Percentiles rank a stretch among this genome's conserved stretches.
Evolutionary conservation across 257 asterid genomes (phyloP).

Genomic region (Solanum ossicruentum): DNA sequence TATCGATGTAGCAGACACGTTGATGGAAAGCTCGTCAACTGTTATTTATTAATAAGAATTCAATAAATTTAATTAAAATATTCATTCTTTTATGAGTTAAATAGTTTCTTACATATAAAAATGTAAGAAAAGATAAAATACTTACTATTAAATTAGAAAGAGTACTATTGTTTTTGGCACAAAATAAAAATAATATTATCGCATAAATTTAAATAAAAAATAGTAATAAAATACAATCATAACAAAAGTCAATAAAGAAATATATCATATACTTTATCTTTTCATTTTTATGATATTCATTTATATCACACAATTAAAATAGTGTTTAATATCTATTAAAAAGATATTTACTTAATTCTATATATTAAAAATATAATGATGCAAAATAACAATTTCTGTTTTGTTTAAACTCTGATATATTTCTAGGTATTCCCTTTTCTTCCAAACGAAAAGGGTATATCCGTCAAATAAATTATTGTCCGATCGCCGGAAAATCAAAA

Average conservation of each 20-base stretch:
- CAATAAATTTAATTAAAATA: too few species aligned
- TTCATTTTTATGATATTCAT: not conserved
- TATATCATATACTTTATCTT: too few species aligned
- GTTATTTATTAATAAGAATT: too few species aligned
- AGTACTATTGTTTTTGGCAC: too few species aligned
- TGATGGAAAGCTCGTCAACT: too few species aligned
- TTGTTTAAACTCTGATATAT: not conserved
- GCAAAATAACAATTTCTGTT: not conserved
- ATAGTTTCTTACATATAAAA: not conserved
- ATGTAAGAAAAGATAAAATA: too few species aligned
- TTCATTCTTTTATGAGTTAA: too few species aligned
- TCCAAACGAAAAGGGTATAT: not conserved
- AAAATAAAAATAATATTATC: not conserved
- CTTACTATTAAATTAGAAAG: too few species aligned
- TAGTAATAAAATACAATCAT: too few species aligned
- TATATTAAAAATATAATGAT: not conserved
- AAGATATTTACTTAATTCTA: not conserved
- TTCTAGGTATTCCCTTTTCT: not conserved
- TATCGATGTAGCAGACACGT: too few species aligned
- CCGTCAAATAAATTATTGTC: slow-evolving; percentile 12
- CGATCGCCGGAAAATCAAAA: slow-evolving; percentile 22
- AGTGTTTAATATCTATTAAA: not conserved
- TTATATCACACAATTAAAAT: not conserved
- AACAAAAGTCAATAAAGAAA: not conserved
- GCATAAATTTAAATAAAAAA: too few species aligned